phyloP scores from a whole-genome alignment of 352 stramenopile genomes.

The Pythium brachiatum region DNA sequence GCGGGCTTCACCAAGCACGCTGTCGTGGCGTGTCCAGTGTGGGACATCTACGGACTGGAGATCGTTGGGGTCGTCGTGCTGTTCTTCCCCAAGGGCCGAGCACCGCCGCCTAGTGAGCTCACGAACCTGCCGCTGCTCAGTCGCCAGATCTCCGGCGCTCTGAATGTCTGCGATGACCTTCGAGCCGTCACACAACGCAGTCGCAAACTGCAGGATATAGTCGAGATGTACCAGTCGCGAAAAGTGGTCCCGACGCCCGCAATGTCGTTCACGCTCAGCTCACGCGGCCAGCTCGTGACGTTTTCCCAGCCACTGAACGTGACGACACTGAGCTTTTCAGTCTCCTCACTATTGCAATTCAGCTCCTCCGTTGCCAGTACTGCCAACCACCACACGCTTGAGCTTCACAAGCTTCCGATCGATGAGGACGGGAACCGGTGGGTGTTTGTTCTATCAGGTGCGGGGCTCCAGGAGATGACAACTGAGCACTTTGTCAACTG shows the following conservation, averaged over 20 bases:
- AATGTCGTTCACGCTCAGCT: slow-evolving; percentile 42
- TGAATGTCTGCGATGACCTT: slow-evolving; percentile 71
- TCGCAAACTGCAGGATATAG: slow-evolving; percentile 44
- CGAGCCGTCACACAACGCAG: slow-evolving; percentile 37
- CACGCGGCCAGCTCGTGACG: slow-evolving; percentile 41
- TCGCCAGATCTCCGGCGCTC: slow-evolving; percentile 62
- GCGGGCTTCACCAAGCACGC: slow-evolving; percentile 59
- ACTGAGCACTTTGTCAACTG: slow-evolving; percentile 56
- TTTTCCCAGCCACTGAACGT: slow-evolving; percentile 66
- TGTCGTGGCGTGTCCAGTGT: slow-evolving; percentile 68
- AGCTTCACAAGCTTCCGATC: slow-evolving; percentile 31
- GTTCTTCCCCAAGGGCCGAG: slow-evolving; percentile 36
- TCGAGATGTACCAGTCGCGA: slow-evolving; percentile 35
- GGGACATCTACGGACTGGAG: slow-evolving; percentile 56
- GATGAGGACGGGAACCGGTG: slow-evolving; percentile 58
- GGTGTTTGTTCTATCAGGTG: slow-evolving; percentile 48
- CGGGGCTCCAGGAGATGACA: slow-evolving; percentile 43
- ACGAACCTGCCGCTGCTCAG: slow-evolving; percentile 59
- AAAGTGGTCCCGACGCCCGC: neutral
- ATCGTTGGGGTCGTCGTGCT: slow-evolving; percentile 69
- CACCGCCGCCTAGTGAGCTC: slow-evolving; percentile 37
- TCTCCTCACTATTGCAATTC: slow-evolving; percentile 12
- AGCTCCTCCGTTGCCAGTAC: neutral
- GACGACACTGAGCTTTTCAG: slow-evolving; percentile 35
- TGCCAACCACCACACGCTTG: neutral